phyloP scores from a whole-genome alignment of 768 basidiomycete species.

The Naganishia vaughanmartiniae region DNA sequence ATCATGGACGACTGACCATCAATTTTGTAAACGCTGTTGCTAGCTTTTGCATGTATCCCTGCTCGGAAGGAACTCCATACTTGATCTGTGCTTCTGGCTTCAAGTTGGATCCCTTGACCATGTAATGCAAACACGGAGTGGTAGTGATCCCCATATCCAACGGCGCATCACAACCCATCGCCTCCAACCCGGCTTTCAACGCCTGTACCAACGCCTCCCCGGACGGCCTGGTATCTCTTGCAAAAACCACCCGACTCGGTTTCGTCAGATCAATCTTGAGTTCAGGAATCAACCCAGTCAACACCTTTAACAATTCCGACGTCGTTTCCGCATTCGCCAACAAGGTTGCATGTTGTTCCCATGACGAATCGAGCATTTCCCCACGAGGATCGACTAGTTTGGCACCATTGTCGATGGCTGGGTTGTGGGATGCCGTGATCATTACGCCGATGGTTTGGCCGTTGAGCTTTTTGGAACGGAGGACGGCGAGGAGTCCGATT shows the following conservation, averaged over 20 bases:
- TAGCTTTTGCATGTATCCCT: slow-evolving; percentile 81
- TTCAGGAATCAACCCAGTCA: slow-evolving; percentile 63
- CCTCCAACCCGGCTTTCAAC: slow-evolving; percentile 76
- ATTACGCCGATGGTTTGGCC: slow-evolving; percentile 93
- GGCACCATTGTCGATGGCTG: slow-evolving; percentile 98
- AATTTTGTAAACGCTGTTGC: slow-evolving; percentile 78
- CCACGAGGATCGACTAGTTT: slow-evolving; percentile 96
- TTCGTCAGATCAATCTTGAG: slow-evolving; percentile 73
- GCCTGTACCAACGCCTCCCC: slow-evolving; percentile 72
- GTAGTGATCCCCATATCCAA: slow-evolving; percentile 81
- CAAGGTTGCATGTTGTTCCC: slow-evolving; percentile 83
- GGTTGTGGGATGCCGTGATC: slow-evolving; percentile 99
- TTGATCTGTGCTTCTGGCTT: slow-evolving; percentile 66
- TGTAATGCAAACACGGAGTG: slow-evolving; percentile 92
- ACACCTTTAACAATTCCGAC: slow-evolving; percentile 66
- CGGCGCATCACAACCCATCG: slow-evolving; percentile 58
- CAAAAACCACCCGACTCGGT: slow-evolving; percentile 82
- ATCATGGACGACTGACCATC: slow-evolving; percentile 61
- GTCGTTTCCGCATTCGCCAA: slow-evolving; percentile 79
- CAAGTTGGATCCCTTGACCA: slow-evolving; percentile 85
- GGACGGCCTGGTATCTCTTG: slow-evolving; percentile 87
- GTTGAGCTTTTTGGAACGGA: slow-evolving; percentile 86
- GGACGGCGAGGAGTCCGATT: slow-evolving; percentile 81
- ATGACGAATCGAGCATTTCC: slow-evolving; percentile 91
- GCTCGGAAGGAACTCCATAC: slow-evolving; percentile 75